A percentile compares a stretch with the other conserved stretches of the same genome.
Evolutionary conservation across 2,329 filamentous ascomycete species (phyloP).

Genomic region (Pseudocercospora eumusae): DNA sequence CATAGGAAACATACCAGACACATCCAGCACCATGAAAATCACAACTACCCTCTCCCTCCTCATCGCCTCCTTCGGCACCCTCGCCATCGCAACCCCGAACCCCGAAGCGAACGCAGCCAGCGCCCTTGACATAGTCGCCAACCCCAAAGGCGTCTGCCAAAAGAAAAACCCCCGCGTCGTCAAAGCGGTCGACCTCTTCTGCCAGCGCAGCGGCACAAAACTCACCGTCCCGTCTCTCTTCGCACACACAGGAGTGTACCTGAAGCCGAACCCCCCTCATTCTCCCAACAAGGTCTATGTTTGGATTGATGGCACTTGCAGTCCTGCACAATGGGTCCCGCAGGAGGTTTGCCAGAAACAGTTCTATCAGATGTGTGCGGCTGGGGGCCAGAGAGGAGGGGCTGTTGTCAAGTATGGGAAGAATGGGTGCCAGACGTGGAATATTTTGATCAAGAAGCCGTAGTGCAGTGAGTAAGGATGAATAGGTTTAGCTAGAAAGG

Average conservation of each 20-base stretch:
- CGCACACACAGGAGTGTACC: neutral
- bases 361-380: neutral
- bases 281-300: neutral
- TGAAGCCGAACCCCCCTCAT: neutral
- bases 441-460: neutral
- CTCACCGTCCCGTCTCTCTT: neutral
- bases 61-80: neutral
- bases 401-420: neutral
- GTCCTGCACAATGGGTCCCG: neutral
- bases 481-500: too few species aligned
- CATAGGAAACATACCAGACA: neutral
- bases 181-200: neutral
- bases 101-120: neutral
- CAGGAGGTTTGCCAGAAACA: neutral
- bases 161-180: neutral
- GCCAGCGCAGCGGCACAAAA: neutral
- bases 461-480: neutral
- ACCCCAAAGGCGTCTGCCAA: neutral
- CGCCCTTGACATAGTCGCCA: neutral
- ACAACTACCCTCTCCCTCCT: neutral
- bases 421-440: neutral
- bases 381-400: neutral
- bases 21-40: neutral
- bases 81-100: neutral
- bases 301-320: neutral